phyloP scores from a whole-genome alignment of 139 green algal genomes.

The Dunaliella sp. region DNA sequence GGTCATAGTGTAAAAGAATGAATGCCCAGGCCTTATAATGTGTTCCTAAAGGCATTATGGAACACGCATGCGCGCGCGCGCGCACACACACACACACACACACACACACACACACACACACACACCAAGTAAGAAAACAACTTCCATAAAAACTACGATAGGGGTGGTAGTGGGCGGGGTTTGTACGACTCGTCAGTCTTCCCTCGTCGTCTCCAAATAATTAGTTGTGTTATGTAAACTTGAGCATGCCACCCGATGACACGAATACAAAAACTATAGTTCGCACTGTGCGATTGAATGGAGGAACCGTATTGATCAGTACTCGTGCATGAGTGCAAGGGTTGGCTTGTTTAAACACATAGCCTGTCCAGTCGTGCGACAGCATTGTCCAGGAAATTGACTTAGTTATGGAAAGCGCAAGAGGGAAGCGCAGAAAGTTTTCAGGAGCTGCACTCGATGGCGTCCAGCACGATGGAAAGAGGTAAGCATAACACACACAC shows the following conservation, averaged over 20 bases:
- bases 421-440: no score
- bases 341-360: neutral
- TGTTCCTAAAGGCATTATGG: neutral
- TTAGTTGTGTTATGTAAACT: neutral
- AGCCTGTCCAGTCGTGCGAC: no score
- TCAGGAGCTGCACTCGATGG: no score
- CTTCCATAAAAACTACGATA: neutral
- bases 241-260: neutral
- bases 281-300: no score
- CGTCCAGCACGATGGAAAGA: neutral
- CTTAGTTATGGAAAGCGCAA: no score
- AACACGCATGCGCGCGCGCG: neutral
- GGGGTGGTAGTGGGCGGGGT: no score
- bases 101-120: constrained; percentile 3
- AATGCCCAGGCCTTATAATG: neutral
- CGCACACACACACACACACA: constrained; percentile 12
- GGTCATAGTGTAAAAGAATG: neutral
- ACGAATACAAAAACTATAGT: neutral
- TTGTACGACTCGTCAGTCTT: no score
- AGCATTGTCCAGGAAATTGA: no score
- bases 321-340: neutral
- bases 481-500: neutral
- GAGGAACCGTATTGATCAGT: no score
- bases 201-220: no score
- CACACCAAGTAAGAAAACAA: neutral